Evolutionary conservation across 192 early-diverging fungal genomes (phyloP).

Genomic region (Fimicolochytrium jonesii): DNA sequence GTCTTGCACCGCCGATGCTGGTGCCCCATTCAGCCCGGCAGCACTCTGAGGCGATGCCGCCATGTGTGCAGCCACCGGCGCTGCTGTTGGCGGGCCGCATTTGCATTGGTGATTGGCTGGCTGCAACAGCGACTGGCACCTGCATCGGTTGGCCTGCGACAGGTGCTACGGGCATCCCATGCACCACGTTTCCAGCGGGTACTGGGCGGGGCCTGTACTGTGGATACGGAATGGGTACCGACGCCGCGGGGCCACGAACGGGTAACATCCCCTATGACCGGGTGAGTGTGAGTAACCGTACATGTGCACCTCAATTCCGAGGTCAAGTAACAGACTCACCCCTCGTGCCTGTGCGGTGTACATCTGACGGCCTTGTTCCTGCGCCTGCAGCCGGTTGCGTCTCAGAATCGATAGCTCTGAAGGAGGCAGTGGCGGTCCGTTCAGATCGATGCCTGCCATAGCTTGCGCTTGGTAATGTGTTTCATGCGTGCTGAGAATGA

Average conservation of each 20-base stretch:
- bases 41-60: slow-evolving; percentile 17
- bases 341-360: slow-evolving; percentile 10
- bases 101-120: no score
- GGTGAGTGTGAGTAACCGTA: no score
- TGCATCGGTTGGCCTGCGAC: no score
- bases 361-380: slow-evolving; percentile 25
- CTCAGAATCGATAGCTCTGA: slow-evolving; percentile 6
- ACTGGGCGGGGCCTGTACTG: no score
- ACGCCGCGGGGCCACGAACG: no score
- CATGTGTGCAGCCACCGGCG: slow-evolving; percentile 13
- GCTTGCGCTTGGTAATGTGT: slow-evolving; percentile 30
- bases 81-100: slow-evolving; percentile 9
- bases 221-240: no score
- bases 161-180: no score
- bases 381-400: slow-evolving; percentile 20
- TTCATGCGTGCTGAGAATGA: slow-evolving; percentile 30
- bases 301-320: no score
- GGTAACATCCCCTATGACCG: no score
- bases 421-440: slow-evolving; percentile 21
- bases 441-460: slow-evolving; percentile 20
- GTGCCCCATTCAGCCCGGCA: slow-evolving; percentile 7
- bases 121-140: no score
- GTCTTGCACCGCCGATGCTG: slow-evolving; percentile 8
- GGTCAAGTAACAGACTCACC: slow-evolving; percentile 7
- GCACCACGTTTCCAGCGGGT: no score